A percentile compares a stretch with the other conserved stretches of the same genome.
These are phyloP conservation scores for Pneumocystis sp. DNA, from an alignment of 1,139 yeast genomes.

Conservation along the genomic window DNA sequence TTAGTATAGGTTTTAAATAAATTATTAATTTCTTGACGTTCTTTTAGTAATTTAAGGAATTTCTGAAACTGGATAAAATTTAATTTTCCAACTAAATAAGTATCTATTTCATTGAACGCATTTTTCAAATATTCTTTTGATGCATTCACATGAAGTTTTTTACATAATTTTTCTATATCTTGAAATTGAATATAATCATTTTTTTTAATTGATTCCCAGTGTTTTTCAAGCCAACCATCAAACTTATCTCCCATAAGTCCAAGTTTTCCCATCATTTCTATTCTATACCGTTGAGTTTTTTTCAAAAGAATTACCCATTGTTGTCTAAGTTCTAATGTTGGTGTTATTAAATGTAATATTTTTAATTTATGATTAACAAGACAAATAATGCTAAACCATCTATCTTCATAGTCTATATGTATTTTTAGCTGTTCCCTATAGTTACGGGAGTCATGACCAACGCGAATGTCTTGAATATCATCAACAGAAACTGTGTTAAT, in stretches of 20 bases:
- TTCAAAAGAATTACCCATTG: conserved; percentile 27
- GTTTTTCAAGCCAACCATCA: background rate
- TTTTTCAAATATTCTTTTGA: conserved; percentile 29
- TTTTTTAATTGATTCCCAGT: conserved; percentile 21
- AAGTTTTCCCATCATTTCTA: conserved; percentile 4
- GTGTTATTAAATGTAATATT: conserved; percentile 62
- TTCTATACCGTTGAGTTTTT: conserved; percentile 18
- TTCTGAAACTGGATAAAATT: conserved; percentile 40
- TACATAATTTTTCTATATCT: conserved; percentile 52
- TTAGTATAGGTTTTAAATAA: conserved; percentile 25
- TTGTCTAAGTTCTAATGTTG: conserved; percentile 45
- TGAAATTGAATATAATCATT: conserved; percentile 41
- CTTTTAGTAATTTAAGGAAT: conserved; percentile 43
- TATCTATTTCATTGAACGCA: conserved; percentile 27
- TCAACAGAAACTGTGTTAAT: conserved; percentile 19
- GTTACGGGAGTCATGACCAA: conserved; percentile 57
- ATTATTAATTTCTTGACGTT: conserved; percentile 35
- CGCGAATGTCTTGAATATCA: conserved; percentile 54
- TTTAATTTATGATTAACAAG: conserved; percentile 38
- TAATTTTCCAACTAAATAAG: no score
- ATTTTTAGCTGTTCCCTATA: conserved; percentile 66
- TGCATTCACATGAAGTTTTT: conserved; percentile 53
- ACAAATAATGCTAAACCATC: conserved; percentile 41
- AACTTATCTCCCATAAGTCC: background rate
- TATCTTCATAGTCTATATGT: conserved; percentile 44